Evolutionary conservation across 805 yeast genomes (phyloP).

Genomic region (Cyberlindnera euphorbiiphila): DNA sequence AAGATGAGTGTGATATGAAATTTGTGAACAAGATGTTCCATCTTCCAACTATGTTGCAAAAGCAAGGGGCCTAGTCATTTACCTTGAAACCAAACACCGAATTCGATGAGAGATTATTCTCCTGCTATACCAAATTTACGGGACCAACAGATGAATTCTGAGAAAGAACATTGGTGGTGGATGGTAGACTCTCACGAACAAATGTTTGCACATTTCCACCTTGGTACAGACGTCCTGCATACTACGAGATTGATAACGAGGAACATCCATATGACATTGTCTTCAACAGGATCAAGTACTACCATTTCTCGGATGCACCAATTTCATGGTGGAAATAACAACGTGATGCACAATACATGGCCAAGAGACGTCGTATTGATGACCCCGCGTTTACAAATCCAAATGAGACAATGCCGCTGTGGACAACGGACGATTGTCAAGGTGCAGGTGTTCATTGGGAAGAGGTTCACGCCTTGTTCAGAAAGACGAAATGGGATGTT

Average conservation of each 20-base stretch:
- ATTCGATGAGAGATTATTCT: constrained; percentile 28
- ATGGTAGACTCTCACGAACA: constrained; percentile 42
- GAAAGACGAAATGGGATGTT: constrained; percentile 20
- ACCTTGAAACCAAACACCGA: constrained; percentile 1
- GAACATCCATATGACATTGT: constrained; percentile 17
- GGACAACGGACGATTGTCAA: constrained; percentile 18
- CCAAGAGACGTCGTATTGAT: constrained; percentile 17
- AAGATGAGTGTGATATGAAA: constrained; percentile 52
- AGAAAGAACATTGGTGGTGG: constrained; percentile 37
- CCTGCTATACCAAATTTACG: constrained; percentile 50
- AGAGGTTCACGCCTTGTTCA: constrained; percentile 13
- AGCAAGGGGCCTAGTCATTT: constrained; percentile 7
- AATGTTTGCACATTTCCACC: constrained; percentile 28
- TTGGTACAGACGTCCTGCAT: constrained; percentile 18
- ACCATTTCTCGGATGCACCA: constrained; percentile 67
- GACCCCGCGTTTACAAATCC: constrained; percentile 14
- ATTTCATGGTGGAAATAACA: constrained; percentile 47
- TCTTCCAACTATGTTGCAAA: constrained; percentile 18
- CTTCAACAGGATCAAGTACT: constrained; percentile 36
- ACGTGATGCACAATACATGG: constrained; percentile 14
- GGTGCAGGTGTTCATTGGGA: constrained; percentile 26
- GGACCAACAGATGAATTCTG: constrained; percentile 44
- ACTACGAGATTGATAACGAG: constrained; percentile 18
- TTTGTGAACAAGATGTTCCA: constrained; percentile 36
- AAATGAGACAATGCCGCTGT: constrained; percentile 11